Evolutionary conservation across 2,329 filamentous ascomycete species (phyloP).

Genomic region (Claviceps fusiformis): DNA sequence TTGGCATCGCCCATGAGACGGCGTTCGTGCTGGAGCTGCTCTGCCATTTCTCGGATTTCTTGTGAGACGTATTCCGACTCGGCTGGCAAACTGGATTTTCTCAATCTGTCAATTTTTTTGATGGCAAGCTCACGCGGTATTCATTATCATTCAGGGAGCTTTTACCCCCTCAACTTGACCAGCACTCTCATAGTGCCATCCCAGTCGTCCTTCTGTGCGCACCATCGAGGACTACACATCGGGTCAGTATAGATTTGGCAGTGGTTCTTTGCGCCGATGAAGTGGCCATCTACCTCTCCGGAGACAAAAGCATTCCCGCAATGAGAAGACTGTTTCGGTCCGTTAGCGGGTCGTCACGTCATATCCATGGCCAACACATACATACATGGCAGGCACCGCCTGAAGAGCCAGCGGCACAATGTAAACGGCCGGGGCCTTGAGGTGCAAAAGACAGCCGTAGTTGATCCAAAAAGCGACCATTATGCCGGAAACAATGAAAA

Average conservation of each 20-base stretch:
- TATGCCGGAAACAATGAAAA: constrained; percentile 32
- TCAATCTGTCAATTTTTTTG: background rate
- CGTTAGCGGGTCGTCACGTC: background rate
- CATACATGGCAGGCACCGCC: constrained; percentile 44
- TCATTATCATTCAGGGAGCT: background rate
- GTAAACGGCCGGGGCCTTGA: constrained; percentile 35
- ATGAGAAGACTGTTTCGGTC: constrained; percentile 30
- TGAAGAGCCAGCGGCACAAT: constrained; percentile 53
- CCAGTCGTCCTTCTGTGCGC: constrained; percentile 55
- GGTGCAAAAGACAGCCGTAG: constrained; percentile 36
- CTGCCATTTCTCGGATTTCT: constrained; percentile 47
- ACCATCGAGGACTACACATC: constrained; percentile 47
- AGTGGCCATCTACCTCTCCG: constrained; percentile 23
- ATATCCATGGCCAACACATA: background rate
- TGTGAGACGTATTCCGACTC: constrained; percentile 41
- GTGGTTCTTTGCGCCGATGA: background rate
- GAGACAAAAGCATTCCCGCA: constrained; percentile 45
- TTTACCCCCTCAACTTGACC: constrained; percentile 30
- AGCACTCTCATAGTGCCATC: constrained; percentile 46
- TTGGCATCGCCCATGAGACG: constrained; percentile 38
- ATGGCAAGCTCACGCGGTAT: too few species aligned
- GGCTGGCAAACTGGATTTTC: constrained; percentile 29
- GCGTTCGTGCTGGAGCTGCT: constrained; percentile 49
- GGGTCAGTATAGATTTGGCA: constrained; percentile 4
- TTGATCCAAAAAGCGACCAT: constrained; percentile 37